A percentile compares a stretch with the other conserved stretches of the same genome.
These are phyloP conservation scores for Pinus tabuliformis DNA, from an alignment of 75 land plant species.

Conservation along the genomic window DNA sequence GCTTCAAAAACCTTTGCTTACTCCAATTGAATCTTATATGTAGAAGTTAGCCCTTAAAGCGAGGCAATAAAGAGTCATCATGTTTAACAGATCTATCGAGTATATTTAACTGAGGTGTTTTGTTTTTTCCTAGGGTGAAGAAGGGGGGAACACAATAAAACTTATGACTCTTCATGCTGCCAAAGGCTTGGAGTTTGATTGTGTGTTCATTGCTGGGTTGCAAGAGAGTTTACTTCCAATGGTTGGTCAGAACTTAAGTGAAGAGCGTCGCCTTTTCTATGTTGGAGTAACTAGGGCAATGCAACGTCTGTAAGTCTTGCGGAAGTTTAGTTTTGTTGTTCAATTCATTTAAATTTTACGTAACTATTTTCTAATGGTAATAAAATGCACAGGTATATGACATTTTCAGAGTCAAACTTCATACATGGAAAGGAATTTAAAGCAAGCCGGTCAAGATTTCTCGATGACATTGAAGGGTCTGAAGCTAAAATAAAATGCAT, in stretches of 20 bases:
- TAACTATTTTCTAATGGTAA: background rate
- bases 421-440: background rate
- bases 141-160: conserved; percentile 7
- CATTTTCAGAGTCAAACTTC: background rate
- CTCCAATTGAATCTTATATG: background rate
- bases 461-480: background rate
- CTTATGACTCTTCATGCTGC: conserved; percentile 26
- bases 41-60: background rate
- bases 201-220: conserved; percentile 20
- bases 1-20: background rate
- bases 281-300: conserved; percentile 32
- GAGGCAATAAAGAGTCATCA: background rate
- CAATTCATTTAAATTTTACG: background rate
- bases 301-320: conserved; percentile 16
- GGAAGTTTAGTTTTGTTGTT: background rate
- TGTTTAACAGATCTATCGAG: background rate
- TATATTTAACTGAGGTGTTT: background rate
- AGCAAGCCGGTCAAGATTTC: background rate
- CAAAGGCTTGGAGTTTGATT: conserved; percentile 28
- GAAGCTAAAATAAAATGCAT: background rate
- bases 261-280: conserved; percentile 32
- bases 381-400: background rate
- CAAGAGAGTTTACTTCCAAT: conserved; percentile 12
- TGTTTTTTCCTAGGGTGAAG: background rate
- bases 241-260: background rate